These are phyloP conservation scores for Solanum clarkiae DNA, from an alignment of 257 asterid genomes.

Conservation along the genomic window DNA sequence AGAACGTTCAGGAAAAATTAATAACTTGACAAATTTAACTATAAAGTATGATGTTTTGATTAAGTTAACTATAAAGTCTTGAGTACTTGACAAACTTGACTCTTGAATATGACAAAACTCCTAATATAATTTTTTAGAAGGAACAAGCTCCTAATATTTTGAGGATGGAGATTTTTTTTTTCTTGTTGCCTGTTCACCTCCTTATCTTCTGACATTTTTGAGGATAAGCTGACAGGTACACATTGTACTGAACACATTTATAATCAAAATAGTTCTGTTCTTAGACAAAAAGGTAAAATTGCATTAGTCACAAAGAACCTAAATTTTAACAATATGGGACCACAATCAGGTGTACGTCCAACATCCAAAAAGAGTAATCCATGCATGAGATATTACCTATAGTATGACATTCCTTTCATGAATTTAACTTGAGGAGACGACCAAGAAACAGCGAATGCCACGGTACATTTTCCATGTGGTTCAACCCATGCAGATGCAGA, in stretches of 20 bases:
- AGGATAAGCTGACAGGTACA: not conserved
- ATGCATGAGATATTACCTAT: conserved; percentile 39
- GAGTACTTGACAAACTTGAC: no score
- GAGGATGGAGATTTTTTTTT: not conserved
- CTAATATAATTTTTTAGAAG: not conserved
- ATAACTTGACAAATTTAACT: not conserved
- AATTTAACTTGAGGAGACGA: conserved; percentile 92
- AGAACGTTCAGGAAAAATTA: not conserved
- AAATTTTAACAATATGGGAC: not conserved
- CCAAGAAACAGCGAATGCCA: conserved; percentile 92
- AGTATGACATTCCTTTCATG: conserved; percentile 86
- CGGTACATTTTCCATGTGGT: conserved; percentile 90
- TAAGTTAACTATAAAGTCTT: not conserved
- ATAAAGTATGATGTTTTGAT: not conserved
- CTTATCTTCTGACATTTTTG: not conserved
- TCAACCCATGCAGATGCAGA: conserved; percentile 97
- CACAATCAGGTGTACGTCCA: not conserved
- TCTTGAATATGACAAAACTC: not conserved
- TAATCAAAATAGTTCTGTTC: not conserved
- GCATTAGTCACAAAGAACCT: not conserved
- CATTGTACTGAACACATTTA: not conserved
- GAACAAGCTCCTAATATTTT: not conserved
- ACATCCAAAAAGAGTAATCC: not conserved
- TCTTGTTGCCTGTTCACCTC: not conserved
- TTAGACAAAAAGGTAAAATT: not conserved